Percentiles rank a stretch among this genome's conserved stretches.
phyloP scores from a whole-genome alignment of 2,329 filamentous ascomycete species.

The Arthrobotrys sphaeroides region DNA sequence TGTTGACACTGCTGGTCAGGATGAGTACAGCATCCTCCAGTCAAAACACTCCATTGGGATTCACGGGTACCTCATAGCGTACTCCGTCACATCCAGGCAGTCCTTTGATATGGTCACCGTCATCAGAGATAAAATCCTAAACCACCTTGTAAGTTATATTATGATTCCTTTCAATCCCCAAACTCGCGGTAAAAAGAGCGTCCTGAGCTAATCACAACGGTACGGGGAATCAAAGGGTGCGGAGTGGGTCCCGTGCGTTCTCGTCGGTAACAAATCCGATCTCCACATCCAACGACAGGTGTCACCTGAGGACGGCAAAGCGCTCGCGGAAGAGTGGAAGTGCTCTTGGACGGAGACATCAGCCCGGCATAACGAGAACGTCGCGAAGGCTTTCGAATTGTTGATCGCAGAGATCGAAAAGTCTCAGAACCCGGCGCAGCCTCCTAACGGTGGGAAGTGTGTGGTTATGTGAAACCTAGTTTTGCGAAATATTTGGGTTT shows the following conservation, averaged over 20 bases:
- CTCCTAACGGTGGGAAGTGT: conserved; percentile 82
- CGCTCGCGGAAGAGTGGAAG: conserved; percentile 83
- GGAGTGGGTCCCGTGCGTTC: conserved; percentile 89
- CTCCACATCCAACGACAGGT: conserved; percentile 94
- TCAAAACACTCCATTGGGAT: conserved; percentile 99
- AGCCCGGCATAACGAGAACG: conserved; percentile 93
- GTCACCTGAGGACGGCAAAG: conserved; percentile 82
- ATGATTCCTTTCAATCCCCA: neutral
- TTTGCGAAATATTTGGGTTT: conserved; percentile 1
- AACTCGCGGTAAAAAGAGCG: neutral
- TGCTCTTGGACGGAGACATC: conserved; percentile 96
- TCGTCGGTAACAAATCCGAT: conserved; percentile 98
- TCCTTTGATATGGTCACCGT: conserved; percentile 98
- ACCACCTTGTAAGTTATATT: conserved; percentile 77
- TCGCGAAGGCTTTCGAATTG: conserved; percentile 88
- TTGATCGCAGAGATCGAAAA: conserved; percentile 96
- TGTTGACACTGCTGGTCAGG: conserved; percentile 97
- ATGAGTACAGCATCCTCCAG: conserved; percentile 98
- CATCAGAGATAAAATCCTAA: conserved; percentile 95
- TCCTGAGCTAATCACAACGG: neutral
- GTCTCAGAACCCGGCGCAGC: conserved; percentile 86
- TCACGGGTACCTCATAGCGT: conserved; percentile 97
- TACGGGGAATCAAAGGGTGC: conserved; percentile 71
- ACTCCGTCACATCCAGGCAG: conserved; percentile 92
- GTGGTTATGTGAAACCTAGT: conserved; percentile 74